phyloP scores from a whole-genome alignment of 495 filamentous ascomycete genomes.

The Endocarpon pusillum region DNA sequence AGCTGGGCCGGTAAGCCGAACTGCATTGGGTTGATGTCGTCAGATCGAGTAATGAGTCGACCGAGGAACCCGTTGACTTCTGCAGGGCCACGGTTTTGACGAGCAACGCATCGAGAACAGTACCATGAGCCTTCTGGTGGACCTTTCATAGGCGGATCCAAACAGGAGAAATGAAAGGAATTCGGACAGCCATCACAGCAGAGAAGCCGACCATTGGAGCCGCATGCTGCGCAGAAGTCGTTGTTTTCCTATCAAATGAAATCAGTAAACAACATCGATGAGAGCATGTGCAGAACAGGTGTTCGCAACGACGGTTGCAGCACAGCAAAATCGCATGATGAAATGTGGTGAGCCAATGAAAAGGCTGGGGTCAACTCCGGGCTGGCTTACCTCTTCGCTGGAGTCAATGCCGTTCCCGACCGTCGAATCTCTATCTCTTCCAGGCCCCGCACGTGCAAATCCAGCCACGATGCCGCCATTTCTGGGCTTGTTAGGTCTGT shows the following conservation, averaged over 20 bases:
- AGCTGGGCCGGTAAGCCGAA: conserved; percentile 53
- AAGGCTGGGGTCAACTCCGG: no score
- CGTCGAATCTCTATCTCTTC: no score
- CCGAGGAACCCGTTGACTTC: conserved; percentile 35
- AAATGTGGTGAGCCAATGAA: no score
- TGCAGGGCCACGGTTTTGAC: conserved; percentile 12
- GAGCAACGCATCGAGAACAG: conserved; percentile 51
- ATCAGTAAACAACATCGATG: not conserved
- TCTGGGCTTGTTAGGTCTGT: no score
- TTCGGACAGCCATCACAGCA: conserved; percentile 85
- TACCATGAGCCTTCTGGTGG: conserved; percentile 64
- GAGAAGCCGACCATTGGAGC: conserved; percentile 62
- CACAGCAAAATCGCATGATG: no score
- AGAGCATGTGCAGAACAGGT: no score
- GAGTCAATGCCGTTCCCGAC: conserved; percentile 17
- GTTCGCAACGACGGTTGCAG: no score
- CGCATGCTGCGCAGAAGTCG: conserved; percentile 73
- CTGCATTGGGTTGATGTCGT: conserved; percentile 48
- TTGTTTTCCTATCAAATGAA: conserved; percentile 66
- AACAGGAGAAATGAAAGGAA: conserved; percentile 74
- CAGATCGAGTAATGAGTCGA: conserved; percentile 37
- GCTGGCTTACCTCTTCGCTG: conserved; percentile 22
- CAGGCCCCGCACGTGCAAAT: no score
- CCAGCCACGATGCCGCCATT: no score
- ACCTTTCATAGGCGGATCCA: conserved; percentile 56